Evolutionary conservation across 768 basidiomycete species (phyloP), one percentile per base, ranked within the genome.

Genomic region (Pulveroboletus ravenelii): DNA sequence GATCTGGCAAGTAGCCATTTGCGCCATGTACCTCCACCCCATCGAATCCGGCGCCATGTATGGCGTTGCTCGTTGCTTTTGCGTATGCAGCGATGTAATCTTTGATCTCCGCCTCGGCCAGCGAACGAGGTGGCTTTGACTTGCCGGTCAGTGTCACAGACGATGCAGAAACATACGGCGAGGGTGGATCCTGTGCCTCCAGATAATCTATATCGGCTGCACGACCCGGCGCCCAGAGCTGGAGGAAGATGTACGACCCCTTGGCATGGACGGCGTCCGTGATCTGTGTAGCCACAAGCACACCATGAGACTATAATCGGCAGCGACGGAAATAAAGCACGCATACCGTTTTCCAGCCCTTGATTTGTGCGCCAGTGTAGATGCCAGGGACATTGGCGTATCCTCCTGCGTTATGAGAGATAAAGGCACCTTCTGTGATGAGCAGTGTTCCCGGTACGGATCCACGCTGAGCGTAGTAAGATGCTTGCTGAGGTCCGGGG

Each of bases 201-300:
- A 83, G 65, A 32, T 69, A 41, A 0, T 59, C 53, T 9, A 65
- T 51, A 13, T 63, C 44, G 0, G 79, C 77, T 0, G 70, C 55
- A 3, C 84, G 76, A 0, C 87, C 87, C 3, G 80, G 58, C 0
- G 82, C 82, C 73, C 81, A 80, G 1, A 77, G 62, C 57, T 80
- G 79, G n/a, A 70, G 47, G 53, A 65, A 75, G 50, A 79, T 74
- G 57, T 67, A 74, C 0, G 73, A 78, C 4, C 74, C 74, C 41
- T 76, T 72, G 3, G 72, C 74, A 57, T 86, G 84, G 0, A 85
- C 82, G 0, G 73, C 77, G 10, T 78, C 74, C 15, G 76, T 78
- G 14, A 89, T 63, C 80, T 82, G 41, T 32, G 23, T 2, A 10
- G 23, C 17, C 12, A 8, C 31, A 23, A 47, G 2, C n/a, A 31